phyloP scores from a whole-genome alignment of 1,284 basidiomycete species.

The Clitocybe nebularis region DNA sequence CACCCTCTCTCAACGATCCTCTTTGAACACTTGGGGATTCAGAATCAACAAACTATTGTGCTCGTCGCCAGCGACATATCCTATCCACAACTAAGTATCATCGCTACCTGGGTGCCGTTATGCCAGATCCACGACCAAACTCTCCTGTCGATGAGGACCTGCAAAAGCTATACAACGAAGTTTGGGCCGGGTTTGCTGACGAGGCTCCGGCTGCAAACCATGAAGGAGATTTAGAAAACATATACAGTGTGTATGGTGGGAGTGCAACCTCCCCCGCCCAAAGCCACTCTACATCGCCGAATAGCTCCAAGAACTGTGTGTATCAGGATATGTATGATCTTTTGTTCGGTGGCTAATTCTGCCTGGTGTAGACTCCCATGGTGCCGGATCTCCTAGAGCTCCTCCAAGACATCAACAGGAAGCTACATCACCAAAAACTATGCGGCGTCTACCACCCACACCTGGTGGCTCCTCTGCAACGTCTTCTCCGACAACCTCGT shows the following conservation, averaged over 20 bases:
- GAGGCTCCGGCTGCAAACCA: conserved; percentile 21
- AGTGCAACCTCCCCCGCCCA: conserved; percentile 16
- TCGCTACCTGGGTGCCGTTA: conserved; percentile 6
- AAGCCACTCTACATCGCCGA: conserved; percentile 9
- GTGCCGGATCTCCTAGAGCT: conserved; percentile 13
- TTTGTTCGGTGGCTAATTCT: conserved; percentile 7
- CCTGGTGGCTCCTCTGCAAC: conserved; percentile 27
- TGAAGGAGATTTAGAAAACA: conserved; percentile 30
- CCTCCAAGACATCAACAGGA: conserved; percentile 13
- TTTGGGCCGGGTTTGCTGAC: conserved; percentile 60
- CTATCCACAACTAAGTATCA: conserved; percentile 1
- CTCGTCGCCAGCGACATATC: conserved; percentile 3
- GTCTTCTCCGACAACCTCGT: conserved; percentile 22
- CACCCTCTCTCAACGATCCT: neutral
- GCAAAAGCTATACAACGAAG: conserved; percentile 66
- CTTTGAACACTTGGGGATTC: neutral
- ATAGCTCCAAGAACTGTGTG: conserved; percentile 17
- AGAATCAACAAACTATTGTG: conserved; percentile 1
- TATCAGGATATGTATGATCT: conserved; percentile 2
- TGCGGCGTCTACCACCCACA: conserved; percentile 38
- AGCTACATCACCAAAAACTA: conserved; percentile 17
- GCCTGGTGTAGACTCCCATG: conserved; percentile 12
- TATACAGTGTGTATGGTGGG: conserved; percentile 30
- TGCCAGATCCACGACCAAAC: conserved; percentile 23
- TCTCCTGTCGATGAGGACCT: conserved; percentile 63